Evolutionary conservation across 2,329 filamentous ascomycete species (phyloP), one percentile per base, ranked within the genome.

Genomic region (Colletotrichum sp.): DNA sequence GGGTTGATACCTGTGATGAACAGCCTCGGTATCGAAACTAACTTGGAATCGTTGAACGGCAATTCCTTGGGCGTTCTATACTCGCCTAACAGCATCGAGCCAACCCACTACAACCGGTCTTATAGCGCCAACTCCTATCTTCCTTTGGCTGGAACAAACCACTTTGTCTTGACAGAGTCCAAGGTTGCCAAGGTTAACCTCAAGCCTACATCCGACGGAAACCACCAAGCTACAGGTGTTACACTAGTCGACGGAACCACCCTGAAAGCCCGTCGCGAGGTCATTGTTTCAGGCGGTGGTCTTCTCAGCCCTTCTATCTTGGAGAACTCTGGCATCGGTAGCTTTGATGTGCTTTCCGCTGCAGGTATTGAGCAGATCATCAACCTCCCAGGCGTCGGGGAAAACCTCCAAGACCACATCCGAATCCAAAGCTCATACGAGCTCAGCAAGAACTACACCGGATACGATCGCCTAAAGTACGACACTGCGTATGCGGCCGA

Each of bases 241-340:
- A 80, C 78, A 1, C 76, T 81, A 9, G 44, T 68, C 6, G 72
- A 82, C 30, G 81, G 79, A 55, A 81, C 79, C 1, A 28, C 74
- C 16, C 76, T 83, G 49, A 21, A 18, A 8, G 83, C 82, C 15
- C 76, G 77, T 2, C 78, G 78, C 13, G 82, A 82, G 78, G 85
- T 85, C 5, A 86, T 81, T 2, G 79, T 86, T 8, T 81, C 80
- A 0, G 79, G 80, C 6, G 90, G 91, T 15, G 83, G 88, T 0
- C 89, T 89, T 80, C 89, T 91, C 79, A 89, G 89, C 2, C 90
- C 90, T 1, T 87, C 90, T 49, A 80, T 93, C 1, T 87, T 93
- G 5, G 90, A 91, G 78, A 86, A 91, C 2, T 89, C 87, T n/a
- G 91, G 91, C 26, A 85, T 93, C 26, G 91, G 91, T 3, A 87